Percentiles rank a stretch among this genome's conserved stretches.
These are phyloP conservation scores for Sugiyamaella grinbergsii DNA, from an alignment of 1,139 yeast genomes.

Conservation along the genomic window DNA sequence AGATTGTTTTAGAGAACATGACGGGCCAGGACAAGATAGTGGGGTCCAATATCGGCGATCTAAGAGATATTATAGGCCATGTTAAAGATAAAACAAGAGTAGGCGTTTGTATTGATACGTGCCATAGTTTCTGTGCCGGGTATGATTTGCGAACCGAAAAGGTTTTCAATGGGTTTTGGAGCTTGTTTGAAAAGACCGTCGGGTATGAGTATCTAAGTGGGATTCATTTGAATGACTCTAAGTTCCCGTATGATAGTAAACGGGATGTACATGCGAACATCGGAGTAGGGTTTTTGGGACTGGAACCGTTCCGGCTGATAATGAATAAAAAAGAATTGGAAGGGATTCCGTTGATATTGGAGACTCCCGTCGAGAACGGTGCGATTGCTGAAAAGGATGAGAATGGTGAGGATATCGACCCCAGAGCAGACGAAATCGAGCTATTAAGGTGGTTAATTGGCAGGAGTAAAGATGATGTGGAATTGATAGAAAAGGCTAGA, in stretches of 20 bases:
- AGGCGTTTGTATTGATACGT: conserved; percentile 94
- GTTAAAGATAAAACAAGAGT: conserved; percentile 77
- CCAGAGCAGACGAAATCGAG: conserved; percentile 77
- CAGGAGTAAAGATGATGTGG: conserved; percentile 55
- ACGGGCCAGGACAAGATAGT: conserved; percentile 86
- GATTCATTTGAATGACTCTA: conserved; percentile 89
- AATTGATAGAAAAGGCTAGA: conserved; percentile 51
- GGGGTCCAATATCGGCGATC: conserved; percentile 79
- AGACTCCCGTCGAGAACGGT: conserved; percentile 66
- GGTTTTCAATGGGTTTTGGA: conserved; percentile 67
- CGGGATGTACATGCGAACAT: conserved; percentile 88
- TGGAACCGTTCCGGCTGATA: conserved; percentile 76
- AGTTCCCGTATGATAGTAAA: conserved; percentile 88
- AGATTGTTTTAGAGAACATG: conserved; percentile 93
- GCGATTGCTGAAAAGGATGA: conserved; percentile 50
- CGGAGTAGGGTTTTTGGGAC: conserved; percentile 86
- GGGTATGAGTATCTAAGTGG: conserved; percentile 79
- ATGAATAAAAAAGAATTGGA: conserved; percentile 68
- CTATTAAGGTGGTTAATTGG: conserved; percentile 70
- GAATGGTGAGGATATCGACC: conserved; percentile 42
- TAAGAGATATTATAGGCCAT: conserved; percentile 69
- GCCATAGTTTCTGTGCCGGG: conserved; percentile 96
- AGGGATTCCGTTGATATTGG: conserved; percentile 79
- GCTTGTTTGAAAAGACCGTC: conserved; percentile 65
- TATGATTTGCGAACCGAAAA: conserved; percentile 72